Evolutionary conservation across 805 yeast species (phyloP).

Genomic region (Kodamaea restingae): DNA sequence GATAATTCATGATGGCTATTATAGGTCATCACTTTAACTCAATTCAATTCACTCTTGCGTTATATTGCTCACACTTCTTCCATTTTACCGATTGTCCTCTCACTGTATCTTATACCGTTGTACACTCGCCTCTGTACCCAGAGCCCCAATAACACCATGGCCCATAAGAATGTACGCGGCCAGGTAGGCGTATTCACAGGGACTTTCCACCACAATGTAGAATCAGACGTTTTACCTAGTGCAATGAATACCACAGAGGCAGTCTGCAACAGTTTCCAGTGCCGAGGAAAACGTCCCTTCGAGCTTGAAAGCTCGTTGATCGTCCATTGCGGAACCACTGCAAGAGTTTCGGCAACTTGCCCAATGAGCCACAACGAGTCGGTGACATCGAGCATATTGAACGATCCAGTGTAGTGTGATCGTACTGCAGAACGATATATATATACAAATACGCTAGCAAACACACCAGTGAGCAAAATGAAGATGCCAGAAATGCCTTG

Average conservation of each 20-base stretch:
- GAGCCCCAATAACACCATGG: not conserved
- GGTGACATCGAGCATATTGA: constrained; percentile 37
- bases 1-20: no score
- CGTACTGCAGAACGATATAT: constrained; percentile 6
- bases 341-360: constrained; percentile 19
- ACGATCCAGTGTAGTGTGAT: constrained; percentile 1
- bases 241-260: not conserved
- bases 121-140: constrained; percentile 1
- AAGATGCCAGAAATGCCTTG: constrained; percentile 32
- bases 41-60: no score
- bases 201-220: constrained; percentile 5
- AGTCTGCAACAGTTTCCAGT: constrained; percentile 2
- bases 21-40: no score
- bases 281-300: constrained; percentile 3
- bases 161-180: constrained; percentile 1
- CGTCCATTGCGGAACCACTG: constrained; percentile 36
- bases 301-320: constrained; percentile 10
- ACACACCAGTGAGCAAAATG: constrained; percentile 3
- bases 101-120: not conserved
- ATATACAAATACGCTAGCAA: constrained; percentile 8
- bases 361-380: constrained; percentile 39
- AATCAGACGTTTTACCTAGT: not conserved
- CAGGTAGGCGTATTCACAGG: constrained; percentile 3
- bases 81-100: not conserved
- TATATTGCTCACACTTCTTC: not conserved